Base-by-base conservation (phyloP, 768 basidiomycete genomes). In the Trametes cingulata region DNA sequence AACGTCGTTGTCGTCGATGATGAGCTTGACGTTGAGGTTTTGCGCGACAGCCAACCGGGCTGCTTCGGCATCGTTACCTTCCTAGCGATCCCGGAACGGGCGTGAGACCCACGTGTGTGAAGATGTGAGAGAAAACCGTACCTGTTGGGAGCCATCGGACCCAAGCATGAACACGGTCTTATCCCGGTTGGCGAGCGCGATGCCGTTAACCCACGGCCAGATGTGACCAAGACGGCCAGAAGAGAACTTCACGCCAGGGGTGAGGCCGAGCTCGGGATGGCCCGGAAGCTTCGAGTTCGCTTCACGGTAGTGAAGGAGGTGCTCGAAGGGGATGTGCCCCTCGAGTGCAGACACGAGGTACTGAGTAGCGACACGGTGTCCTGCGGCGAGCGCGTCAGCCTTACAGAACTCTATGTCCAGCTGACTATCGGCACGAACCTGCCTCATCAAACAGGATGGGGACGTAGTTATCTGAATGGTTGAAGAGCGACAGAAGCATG, bases 171-270 rank as follows among this genome's bases (percentile, higher is more conserved):
- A 93, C 12, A 93, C 78, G 47, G 82, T 83, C 75, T 91, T 90
- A 67, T 85, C 84, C 33, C 81, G 80, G 75, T 94, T 84, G 35
- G 91, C 91, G 50, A 95, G 72, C 7, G 93, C 86, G 48, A 95
- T 80, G 67, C 93, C 92, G 70, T 94, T 94, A 53, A 94, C 88
- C 63, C 90, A 73, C 0, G 92, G 87, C 92, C 92, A 95, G 82
- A 93, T 85, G 74, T 95, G 93, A 1, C 93, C 93, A 19, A 95
- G 82, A 70, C 93, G 88, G n/a, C 93, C 93, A 0, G 92, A 94
- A 2, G 92, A 93, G 76, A 95, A 95, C 74, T 93, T 92, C 75
- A 95, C 84, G 27, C 93, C 93, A n/a, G 93, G 93, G 0, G 93
- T 94, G 60, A 94, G 78, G 22, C 93, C 93, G 7, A 94, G 80